Evolutionary conservation across 441 rosid genomes (phyloP).

Genomic region (California macrophylla): DNA sequence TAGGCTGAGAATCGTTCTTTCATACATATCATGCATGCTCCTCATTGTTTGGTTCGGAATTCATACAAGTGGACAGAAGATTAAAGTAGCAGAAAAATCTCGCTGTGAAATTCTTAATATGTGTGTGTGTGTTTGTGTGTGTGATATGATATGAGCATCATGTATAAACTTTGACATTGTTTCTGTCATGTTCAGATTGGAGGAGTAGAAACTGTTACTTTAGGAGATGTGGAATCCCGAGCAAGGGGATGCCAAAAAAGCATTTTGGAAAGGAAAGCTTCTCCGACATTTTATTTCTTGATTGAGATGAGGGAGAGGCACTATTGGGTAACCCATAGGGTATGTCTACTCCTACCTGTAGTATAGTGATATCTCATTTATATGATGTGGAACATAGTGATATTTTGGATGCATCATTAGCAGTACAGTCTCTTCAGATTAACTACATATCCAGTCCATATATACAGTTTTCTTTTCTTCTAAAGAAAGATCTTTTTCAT

Average conservation of each 20-base stretch:
- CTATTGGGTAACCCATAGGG: constrained; percentile 56
- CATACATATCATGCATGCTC: neutral
- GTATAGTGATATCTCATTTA: neutral
- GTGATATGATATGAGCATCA: neutral
- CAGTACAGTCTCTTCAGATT: neutral
- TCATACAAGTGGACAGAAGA: neutral
- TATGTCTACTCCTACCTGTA: constrained; percentile 11
- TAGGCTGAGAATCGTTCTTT: neutral
- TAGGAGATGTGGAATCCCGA: constrained; percentile 58
- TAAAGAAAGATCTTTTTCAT: constrained; percentile 3
- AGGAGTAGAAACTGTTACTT: constrained; percentile 47
- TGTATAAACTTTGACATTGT: neutral
- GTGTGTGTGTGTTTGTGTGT: too few relatives aligned
- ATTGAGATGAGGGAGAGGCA: constrained; percentile 59
- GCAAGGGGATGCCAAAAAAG: constrained; percentile 49
- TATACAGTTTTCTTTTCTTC: neutral
- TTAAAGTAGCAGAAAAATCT: too few relatives aligned
- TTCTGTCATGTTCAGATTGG: constrained; percentile 39
- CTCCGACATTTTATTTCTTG: constrained; percentile 58
- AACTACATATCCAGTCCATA: neutral
- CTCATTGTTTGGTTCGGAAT: neutral
- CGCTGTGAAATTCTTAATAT: neutral
- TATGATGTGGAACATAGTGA: neutral
- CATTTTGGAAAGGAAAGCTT: constrained; percentile 49
- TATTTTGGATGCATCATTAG: neutral